Evolutionary conservation across 257 asterid species (phyloP), one percentile per base, ranked within the genome.

Genomic region (Rehmannia glutinosa): DNA sequence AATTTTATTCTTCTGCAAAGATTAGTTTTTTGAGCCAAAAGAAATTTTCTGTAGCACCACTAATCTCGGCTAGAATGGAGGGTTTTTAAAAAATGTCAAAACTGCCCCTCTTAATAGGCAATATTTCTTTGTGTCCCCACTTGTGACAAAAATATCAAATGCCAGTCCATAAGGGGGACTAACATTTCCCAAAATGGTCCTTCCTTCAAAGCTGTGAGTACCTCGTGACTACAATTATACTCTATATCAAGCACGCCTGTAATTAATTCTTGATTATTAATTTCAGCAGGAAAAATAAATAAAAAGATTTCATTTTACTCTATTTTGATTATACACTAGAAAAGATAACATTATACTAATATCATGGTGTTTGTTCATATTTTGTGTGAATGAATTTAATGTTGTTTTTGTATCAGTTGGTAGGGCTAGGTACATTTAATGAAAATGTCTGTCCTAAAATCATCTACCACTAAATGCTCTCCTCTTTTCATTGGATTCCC

Each of bases 401-500:
- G 73, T n/a, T n/a, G n/a, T 23, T 21, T 51, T 52, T 24, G 36
- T 32, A 38, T 68, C 10, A 21, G 73, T 58, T 57, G 51, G n/a
- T 52, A 28, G 38, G 73, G 19, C 20, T 52, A 66, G 73, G 64
- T 75, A 19, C 64, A 72, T 64, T 64, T 64, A 58, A 42, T 67
- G 72, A 30, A 55, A 58, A 39, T 65, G 69, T 28, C 52, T 58
- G 59, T 54, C 38, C 41, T 45, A 32, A 63, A 71, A 50, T 41
- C 54, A n/a, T n/a, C 15, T 23, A 8, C n/a, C 43, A 60, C 47
- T 36, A 42, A 62, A 38, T 58, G 74, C 61, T 59, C 60, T 45
- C 53, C 4, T 30, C 77, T 27, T 64, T 54, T 42, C 86, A 79
- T 80, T 79, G 86, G 86, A 87, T 85, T 70, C 91, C 77, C 72